Conservation (phyloP, 257 asterid genomes). For the Lantana camara region DNA sequence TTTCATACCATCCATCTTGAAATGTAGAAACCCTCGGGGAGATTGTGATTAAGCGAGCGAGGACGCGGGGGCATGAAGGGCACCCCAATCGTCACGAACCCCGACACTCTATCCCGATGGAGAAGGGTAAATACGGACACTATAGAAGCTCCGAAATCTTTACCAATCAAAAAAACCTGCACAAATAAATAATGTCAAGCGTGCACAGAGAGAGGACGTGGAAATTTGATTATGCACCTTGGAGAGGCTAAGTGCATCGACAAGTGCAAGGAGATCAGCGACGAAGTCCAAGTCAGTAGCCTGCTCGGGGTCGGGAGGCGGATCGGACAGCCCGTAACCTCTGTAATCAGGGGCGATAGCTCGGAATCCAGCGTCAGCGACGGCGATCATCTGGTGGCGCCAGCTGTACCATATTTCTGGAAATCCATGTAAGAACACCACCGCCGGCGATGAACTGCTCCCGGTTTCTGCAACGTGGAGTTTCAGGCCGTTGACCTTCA, state of each 20-base stretch:
- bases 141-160: conserved; percentile 68
- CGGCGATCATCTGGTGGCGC: conserved; percentile 51
- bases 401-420: conserved; percentile 55
- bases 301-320: conserved; percentile 45
- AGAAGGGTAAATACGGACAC: conserved; percentile 51
- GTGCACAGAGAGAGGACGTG: neutral
- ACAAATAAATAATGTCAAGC: neutral
- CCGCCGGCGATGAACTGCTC: conserved; percentile 33
- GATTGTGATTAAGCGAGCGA: conserved; percentile 21
- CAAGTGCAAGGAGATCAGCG: conserved; percentile 30
- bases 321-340: conserved; percentile 66
- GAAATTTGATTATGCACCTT: conserved; percentile 44
- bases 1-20: conserved; percentile 70
- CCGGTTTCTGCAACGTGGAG: conserved; percentile 46
- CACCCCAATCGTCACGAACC: conserved; percentile 59
- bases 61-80: conserved; percentile 58
- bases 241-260: conserved; percentile 39
- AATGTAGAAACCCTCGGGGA: conserved; percentile 79
- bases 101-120: conserved; percentile 57
- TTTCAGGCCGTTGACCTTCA: conserved; percentile 39
- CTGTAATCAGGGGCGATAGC: conserved; percentile 48
- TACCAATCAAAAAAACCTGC: conserved; percentile 74
- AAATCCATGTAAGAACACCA: conserved; percentile 47
- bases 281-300: conserved; percentile 46
- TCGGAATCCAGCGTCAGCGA: conserved; percentile 42